phyloP scores from a whole-genome alignment of 768 basidiomycete genomes.

The Mycena amicta region DNA sequence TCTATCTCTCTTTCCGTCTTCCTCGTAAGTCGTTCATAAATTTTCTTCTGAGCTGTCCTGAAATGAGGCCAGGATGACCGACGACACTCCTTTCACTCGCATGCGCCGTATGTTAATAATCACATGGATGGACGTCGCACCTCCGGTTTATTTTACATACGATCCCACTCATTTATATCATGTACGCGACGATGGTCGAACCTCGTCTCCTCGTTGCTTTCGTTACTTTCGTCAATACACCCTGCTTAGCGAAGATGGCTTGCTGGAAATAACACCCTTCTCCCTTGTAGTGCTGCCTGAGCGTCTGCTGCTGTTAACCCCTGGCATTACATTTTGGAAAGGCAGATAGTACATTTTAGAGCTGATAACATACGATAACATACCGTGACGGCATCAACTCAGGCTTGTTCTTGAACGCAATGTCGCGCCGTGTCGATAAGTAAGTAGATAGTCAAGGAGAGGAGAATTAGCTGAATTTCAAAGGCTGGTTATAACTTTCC shows the following conservation, averaged over 20 bases:
- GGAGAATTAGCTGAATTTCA: too few relatives aligned
- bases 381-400: too few relatives aligned
- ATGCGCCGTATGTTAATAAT: not conserved
- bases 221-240: not conserved
- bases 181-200: not conserved
- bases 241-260: not conserved
- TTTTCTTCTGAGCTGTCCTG: too few relatives aligned
- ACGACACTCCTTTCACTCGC: not conserved
- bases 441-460: too few relatives aligned
- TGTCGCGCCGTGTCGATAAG: not conserved
- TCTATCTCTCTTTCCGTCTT: not conserved
- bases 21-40: not conserved
- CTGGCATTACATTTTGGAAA: too few relatives aligned
- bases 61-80: not conserved
- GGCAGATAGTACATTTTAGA: too few relatives aligned
- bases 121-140: not conserved
- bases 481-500: slow-evolving; percentile 55
- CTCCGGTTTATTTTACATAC: not conserved
- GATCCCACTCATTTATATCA: not conserved
- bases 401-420: not conserved
- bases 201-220: not conserved
- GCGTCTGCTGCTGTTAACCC: too few relatives aligned
- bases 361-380: too few relatives aligned
- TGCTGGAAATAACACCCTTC: not conserved
- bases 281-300: too few relatives aligned